phyloP scores from a whole-genome alignment of 495 filamentous ascomycete genomes.

The Podospora conica region DNA sequence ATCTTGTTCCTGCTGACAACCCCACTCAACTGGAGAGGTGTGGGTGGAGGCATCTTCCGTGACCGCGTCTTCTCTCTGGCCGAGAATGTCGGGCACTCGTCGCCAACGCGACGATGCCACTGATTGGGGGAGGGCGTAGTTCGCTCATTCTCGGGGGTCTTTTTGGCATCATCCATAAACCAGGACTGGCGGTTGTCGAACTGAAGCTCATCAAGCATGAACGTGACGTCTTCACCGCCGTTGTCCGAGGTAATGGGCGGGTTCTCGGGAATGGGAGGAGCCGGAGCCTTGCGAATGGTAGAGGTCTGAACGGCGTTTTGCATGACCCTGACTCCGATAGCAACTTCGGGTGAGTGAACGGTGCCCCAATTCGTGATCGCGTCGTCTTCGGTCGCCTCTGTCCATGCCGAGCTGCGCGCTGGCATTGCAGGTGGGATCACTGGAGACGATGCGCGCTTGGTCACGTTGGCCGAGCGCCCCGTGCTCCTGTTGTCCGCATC shows the following conservation, averaged over 20 bases:
- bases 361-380: conserved; percentile 36
- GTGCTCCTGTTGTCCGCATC: conserved; percentile 14
- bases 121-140: conserved; percentile 16
- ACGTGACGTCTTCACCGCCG: conserved; percentile 8
- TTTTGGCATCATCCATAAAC: conserved; percentile 6
- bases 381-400: conserved; percentile 32
- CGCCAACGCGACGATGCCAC: conserved; percentile 49
- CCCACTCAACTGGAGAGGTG: conserved; percentile 40
- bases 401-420: conserved; percentile 26
- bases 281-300: conserved; percentile 24
- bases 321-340: conserved; percentile 28
- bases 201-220: conserved; percentile 31
- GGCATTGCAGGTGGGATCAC: conserved; percentile 21
- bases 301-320: conserved; percentile 30
- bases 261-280: background rate
- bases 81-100: conserved; percentile 49
- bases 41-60: conserved; percentile 43
- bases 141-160: conserved; percentile 8
- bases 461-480: conserved; percentile 6
- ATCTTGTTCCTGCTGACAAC: conserved; percentile 28
- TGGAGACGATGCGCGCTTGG: conserved; percentile 37
- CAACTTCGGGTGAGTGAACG: conserved; percentile 34
- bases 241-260: background rate
- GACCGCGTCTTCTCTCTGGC: conserved; percentile 34
- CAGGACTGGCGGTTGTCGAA: conserved; percentile 1